These are phyloP conservation scores for Diacronema lutheri DNA, from an alignment of 78 protist species.

Conservation along the genomic window DNA sequence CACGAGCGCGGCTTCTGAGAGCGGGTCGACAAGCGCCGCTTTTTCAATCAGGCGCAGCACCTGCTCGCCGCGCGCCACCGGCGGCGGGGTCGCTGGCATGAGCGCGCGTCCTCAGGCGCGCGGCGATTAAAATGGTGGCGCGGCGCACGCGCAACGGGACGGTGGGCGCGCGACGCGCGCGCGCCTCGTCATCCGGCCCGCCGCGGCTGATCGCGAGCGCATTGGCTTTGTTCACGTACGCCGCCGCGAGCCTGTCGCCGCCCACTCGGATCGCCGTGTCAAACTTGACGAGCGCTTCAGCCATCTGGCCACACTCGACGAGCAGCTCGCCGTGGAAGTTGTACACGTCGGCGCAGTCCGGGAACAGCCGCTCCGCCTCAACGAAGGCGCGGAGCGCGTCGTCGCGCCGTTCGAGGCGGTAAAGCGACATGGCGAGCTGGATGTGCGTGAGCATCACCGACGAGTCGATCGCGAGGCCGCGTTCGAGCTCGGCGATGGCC, in stretches of 20 bases:
- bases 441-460: not conserved
- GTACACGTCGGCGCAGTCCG: not conserved
- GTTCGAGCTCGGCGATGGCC: not conserved
- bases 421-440: too few relatives aligned
- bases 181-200: not conserved
- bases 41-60: not conserved
- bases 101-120: too few relatives aligned
- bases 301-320: not conserved
- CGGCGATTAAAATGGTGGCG: too few relatives aligned
- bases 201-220: not conserved
- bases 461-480: not conserved
- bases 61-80: not conserved
- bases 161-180: not conserved
- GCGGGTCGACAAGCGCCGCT: not conserved
- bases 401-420: not conserved
- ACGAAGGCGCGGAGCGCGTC: not conserved
- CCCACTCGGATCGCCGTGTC: not conserved
- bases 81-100: not conserved
- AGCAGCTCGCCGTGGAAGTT: constrained; percentile 8
- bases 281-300: not conserved
- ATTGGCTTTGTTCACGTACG: not conserved
- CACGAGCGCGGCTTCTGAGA: constrained; percentile 8
- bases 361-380: not conserved
- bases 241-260: not conserved
- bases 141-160: not conserved